Evolutionary conservation across 1,284 basidiomycete species (phyloP), one percentile per base, ranked within the genome.

Genomic region (Moesziomyces globuligerus): DNA sequence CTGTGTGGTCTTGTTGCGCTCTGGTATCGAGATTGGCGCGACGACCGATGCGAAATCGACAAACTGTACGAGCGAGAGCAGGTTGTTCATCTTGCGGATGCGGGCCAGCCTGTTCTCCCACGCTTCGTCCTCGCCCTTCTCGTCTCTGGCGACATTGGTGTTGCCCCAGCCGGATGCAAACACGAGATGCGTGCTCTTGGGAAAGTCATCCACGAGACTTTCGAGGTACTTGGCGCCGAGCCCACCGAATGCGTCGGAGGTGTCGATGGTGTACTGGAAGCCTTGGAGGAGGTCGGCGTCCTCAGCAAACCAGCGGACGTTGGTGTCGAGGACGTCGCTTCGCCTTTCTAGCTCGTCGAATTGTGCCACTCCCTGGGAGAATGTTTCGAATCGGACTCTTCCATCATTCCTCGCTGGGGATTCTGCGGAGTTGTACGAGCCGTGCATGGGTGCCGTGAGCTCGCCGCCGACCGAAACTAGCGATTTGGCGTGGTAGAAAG

Each of bases 261-360:
- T 69, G n/a, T 54, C 65, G 23, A 77, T 50, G 13, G 67, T 53
- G 29, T 79, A 47, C 15, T 75, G 69, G 36, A 81, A 75, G 8
- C 72, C 73, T 37, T 81, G 79, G 20, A 80, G 62, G 7, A 70
- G 54, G 39, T 80, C 78, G 21, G 73, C 72, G 42, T 79, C 76
- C 44, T 81, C 79, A 0, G 75, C 69, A 28, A 79, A 73, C 75
- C 74, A 81, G 43, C 79, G 71, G 6, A 81, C 32, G 10, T 69
- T 69, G 15, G 74, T 72, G 32, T 81, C 79, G 24, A 73, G 43
- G n/a, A 74, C 59, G 23, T 71, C 64, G 25, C 72, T 56, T 6
- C 78, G 74, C 17, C 43, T 37, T 34, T 80, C 78, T 28, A 78
- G 70, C 28, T 68, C 53, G 17, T 61, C 48, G 9, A 72, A 71